Evolutionary conservation across 2,329 filamentous ascomycete genomes (phyloP).

Genomic region (Sporothrix mexicana): DNA sequence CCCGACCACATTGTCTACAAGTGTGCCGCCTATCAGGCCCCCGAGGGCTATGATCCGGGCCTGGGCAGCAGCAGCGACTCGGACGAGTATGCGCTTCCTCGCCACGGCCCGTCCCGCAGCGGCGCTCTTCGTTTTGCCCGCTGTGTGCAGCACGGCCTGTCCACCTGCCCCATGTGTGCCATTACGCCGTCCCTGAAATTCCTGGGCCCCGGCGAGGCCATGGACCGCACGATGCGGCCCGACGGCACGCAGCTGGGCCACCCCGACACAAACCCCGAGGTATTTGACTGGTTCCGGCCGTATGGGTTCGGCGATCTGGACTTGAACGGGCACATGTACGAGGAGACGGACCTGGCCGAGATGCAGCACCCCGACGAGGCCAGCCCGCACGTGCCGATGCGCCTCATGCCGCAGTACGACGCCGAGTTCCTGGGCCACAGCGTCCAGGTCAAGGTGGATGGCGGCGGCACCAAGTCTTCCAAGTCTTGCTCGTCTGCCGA

Average conservation of each 20-base stretch:
- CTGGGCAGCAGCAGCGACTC: background rate
- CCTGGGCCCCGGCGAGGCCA: constrained; percentile 27
- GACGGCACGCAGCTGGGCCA: background rate
- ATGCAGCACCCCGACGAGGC: constrained; percentile 33
- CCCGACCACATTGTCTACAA: constrained; percentile 34
- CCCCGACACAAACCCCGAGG: background rate
- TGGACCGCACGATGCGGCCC: background rate
- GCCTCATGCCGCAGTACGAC: constrained; percentile 28
- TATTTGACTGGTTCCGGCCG: background rate
- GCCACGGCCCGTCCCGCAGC: no score
- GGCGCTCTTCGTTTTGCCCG: background rate
- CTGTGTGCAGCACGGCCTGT: constrained; percentile 29
- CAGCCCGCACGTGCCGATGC: background rate
- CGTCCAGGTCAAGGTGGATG: background rate
- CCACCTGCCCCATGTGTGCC: constrained; percentile 34
- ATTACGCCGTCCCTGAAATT: constrained; percentile 31
- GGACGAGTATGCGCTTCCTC: background rate
- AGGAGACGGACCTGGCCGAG: background rate
- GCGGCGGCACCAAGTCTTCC: no score
- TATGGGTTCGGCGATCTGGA: constrained; percentile 8
- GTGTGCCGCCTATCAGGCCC: background rate
- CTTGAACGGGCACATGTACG: background rate
- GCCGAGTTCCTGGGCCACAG: constrained; percentile 25
- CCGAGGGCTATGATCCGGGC: no score
- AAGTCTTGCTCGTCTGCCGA: no score